Conservation (phyloP, 352 stramenopile species). For the Phytophthora litchii region DNA sequence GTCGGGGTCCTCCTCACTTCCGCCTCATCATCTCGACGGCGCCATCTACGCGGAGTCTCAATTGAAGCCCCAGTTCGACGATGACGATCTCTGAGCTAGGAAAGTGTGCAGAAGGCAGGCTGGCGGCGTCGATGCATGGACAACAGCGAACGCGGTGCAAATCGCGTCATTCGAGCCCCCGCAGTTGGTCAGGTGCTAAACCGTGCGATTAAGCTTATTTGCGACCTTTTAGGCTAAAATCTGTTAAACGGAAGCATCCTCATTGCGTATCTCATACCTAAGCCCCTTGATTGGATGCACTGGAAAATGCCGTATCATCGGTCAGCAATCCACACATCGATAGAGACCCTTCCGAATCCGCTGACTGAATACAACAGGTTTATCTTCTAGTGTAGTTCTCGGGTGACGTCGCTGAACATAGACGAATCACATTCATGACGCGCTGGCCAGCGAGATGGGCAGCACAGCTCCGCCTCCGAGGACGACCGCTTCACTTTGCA, state of each 20-base stretch:
- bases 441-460: constrained; percentile 16
- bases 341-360: not conserved
- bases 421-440: constrained; percentile 15
- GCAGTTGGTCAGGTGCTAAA: not conserved
- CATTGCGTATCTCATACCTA: constrained; percentile 19
- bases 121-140: constrained; percentile 19
- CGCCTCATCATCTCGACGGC: not conserved
- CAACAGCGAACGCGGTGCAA: constrained; percentile 25
- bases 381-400: not conserved
- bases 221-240: constrained; percentile 8
- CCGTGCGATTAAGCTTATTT: constrained; percentile 3
- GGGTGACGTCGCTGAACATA: constrained; percentile 20
- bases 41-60: not conserved
- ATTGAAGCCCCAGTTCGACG: constrained; percentile 16
- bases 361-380: not conserved
- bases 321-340: not conserved
- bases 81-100: constrained; percentile 31
- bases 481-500: constrained; percentile 31
- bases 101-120: constrained; percentile 19
- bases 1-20: not conserved
- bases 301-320: not conserved
- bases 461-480: constrained; percentile 13
- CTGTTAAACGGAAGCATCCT: constrained; percentile 22
- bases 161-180: constrained; percentile 27
- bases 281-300: constrained; percentile 27